These are phyloP conservation scores for Epichloe amarillans DNA, from an alignment of 2,329 filamentous ascomycete genomes.

Conservation along the genomic window DNA sequence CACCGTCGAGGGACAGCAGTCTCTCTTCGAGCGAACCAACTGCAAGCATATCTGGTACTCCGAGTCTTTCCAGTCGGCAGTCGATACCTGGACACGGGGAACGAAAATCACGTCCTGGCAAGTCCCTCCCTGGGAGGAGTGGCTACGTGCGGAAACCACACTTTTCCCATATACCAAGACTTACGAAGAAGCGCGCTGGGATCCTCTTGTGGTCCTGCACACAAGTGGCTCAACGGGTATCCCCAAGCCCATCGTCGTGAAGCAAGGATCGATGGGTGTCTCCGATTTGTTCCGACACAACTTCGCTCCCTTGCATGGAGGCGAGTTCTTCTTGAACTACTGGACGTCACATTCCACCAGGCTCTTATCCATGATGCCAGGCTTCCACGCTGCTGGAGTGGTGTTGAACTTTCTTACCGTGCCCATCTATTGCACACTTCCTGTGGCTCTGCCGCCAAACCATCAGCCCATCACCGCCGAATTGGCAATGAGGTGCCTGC, in stretches of 20 bases:
- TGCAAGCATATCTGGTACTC: conserved; percentile 25
- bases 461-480: conserved; percentile 23
- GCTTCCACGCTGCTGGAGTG: conserved; percentile 26
- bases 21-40: conserved; percentile 29
- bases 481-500: conserved; percentile 18
- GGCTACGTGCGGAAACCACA: conserved; percentile 23
- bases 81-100: conserved; percentile 7
- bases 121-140: conserved; percentile 18
- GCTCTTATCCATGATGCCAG: conserved; percentile 17
- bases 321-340: background rate
- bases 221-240: conserved; percentile 7
- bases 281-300: conserved; percentile 18
- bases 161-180: conserved; percentile 6
- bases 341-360: background rate
- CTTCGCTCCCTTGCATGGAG: conserved; percentile 7
- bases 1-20: conserved; percentile 8
- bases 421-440: conserved; percentile 17
- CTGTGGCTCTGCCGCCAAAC: conserved; percentile 16
- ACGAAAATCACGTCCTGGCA: conserved; percentile 23
- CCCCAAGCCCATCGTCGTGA: conserved; percentile 23
- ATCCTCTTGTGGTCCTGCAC: conserved; percentile 7
- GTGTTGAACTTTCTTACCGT: conserved; percentile 5
- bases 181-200: conserved; percentile 5
- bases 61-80: conserved; percentile 4
- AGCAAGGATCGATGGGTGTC: conserved; percentile 24